Percentiles rank a stretch among this genome's conserved stretches.
Evolutionary conservation across 2,329 filamentous ascomycete species (phyloP).

Genomic region (Hypomyces perniciosus): DNA sequence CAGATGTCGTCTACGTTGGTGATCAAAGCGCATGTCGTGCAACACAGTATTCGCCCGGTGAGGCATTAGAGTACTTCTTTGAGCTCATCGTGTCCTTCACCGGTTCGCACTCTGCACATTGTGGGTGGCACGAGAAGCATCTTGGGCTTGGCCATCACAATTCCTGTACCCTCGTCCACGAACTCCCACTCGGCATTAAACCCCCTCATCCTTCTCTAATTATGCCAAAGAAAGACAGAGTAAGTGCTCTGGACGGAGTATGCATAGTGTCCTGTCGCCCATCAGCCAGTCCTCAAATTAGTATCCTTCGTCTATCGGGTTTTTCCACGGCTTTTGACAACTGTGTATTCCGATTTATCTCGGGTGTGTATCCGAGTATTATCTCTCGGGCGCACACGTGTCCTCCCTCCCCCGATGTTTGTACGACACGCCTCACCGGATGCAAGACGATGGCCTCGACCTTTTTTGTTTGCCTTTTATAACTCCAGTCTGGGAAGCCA

Average conservation of each 20-base stretch:
- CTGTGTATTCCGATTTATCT: not conserved
- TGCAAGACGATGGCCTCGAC: not conserved
- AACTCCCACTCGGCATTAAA: not conserved
- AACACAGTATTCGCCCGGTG: not conserved
- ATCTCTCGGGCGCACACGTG: not conserved
- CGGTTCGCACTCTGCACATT: not conserved
- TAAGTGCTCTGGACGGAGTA: no score
- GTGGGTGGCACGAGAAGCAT: no score
- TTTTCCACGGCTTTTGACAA: no score
- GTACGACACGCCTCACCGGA: not conserved
- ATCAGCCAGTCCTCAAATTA: no score
- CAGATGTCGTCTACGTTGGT: not conserved
- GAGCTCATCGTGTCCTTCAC: not conserved
- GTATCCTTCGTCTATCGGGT: no score
- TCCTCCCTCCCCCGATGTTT: not conserved
- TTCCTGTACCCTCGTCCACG: no score
- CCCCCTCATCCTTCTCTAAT: not conserved
- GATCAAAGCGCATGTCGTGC: not conserved
- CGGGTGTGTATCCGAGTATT: not conserved
- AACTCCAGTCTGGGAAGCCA: not conserved
- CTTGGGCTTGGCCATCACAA: no score
- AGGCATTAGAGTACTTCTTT: not conserved
- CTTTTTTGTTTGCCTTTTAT: no score
- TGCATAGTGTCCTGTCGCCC: no score
- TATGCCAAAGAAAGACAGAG: no score